Base-by-base conservation (phyloP, 176 grass and related monocot species). In the Tillandsia leiboldiana region DNA sequence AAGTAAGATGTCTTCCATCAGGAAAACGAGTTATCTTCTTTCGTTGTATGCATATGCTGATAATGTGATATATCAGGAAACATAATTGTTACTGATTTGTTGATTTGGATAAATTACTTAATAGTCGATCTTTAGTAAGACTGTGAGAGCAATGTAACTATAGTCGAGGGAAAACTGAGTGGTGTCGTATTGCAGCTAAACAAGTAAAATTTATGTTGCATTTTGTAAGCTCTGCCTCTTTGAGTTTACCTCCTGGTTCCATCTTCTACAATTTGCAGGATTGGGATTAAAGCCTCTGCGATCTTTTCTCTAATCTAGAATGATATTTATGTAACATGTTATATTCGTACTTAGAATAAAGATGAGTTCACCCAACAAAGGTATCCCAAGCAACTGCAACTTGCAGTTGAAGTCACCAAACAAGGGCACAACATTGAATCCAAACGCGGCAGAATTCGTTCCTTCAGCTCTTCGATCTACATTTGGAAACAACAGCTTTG, bases 361-460 rank as follows among this genome's bases (percentile, higher is more conserved):
- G 66, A 99, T 99, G 94, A 90, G 67, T 84, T 90, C 82, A 28
- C 67, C 78, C 47, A 86, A 78, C 83, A 90, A 81, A 85, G 77
- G 69, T 77, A 76, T 75, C 70, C 51, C 79, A 65, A 63, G 78
- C 65, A 82, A 78, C 57, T 59, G 70, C 66, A 79, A 85, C 29
- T 54, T 48, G 9, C 85, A 83, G 61, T 80, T 79, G 65, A 71
- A 76, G 63, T 82, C 83, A 74, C 50, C 82, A 64, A 89, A 78
- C 77, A 97, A 87, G 75, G 76, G 65, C 49, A 88, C 84, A 24
- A 50, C 89, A 73, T 81, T 97, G 51, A 97, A 97, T 93, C 94
- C 94, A 63, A 97, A 97, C 72, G 94, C 94, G 72, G 86, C 89
- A 63, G 94, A 90, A 78, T 93, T 99, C 77, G 79, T 92, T 57